Base-by-base conservation (phyloP, 2,329 filamentous ascomycete genomes). In the Fusarium fracticaudum region DNA sequence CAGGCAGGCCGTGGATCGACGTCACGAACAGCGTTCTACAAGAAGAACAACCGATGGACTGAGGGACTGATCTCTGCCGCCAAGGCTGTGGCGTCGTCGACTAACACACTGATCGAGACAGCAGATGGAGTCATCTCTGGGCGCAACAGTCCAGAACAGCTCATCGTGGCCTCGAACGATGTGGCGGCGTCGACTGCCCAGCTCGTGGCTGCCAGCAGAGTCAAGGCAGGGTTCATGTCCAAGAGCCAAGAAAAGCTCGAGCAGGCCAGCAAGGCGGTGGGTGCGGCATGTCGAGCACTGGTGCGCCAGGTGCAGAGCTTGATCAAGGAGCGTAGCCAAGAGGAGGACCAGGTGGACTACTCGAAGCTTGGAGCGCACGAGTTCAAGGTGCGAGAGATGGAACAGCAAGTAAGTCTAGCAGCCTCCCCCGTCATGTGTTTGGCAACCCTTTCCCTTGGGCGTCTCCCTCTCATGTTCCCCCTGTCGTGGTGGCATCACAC, bases 21-120 rank as follows among this genome's bases (percentile, higher is more conserved):
- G 59, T 97, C 94, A 50, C 90, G 92, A 66, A 97, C 95, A 5
- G 95, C 95, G 31, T 99, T 99, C 84, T 99, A 99, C 91, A 98
- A 98, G 89, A 98, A 98, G 87, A 98, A 99, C 89, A 99, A 98
- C 85, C 91, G 96, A 60, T 99, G 96, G 96, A 99, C 96, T 0
- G 96, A 99, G 81, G 96, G 96, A 54, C 91, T 99, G 69, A 98
- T 99, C 81, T 98, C 94, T 43, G 96, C 96, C 2, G 96, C 96
- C 74, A 99, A 99, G 85, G 96, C 96, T 2, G 96, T 99, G 24
- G 96, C 96, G 7, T 89, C 90, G 4, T 97, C 95, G 22, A 99
- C 96, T 17, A 98, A 98, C 85, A 96, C 92, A 47, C 90, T 99
- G 76, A 99, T 99, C 79, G 96, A 99, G 87, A 99, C 96, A 12